Conservation (phyloP, 139 green algal species). For the Mesotaenium endlicherianum region DNA sequence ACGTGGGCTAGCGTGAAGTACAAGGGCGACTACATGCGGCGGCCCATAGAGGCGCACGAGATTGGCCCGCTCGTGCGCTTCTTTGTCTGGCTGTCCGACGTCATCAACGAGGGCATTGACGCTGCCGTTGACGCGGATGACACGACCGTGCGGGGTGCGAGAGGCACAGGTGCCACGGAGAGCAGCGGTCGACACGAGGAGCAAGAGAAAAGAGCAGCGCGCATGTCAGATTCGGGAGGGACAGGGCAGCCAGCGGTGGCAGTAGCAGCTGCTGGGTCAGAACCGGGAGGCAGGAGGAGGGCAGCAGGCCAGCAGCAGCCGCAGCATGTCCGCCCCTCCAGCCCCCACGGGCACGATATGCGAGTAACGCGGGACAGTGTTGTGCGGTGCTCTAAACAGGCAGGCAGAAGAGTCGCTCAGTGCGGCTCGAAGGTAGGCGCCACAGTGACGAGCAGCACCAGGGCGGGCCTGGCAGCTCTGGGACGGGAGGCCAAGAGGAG, state of each 20-base stretch:
- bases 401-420: too few species aligned
- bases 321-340: neutral
- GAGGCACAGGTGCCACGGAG: neutral
- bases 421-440: too few species aligned
- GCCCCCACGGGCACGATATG: neutral
- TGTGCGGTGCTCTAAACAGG: too few species aligned
- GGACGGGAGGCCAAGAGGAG: slow-evolving; percentile 26
- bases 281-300: neutral
- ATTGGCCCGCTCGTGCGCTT: slow-evolving; percentile 66
- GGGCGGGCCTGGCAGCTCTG: neutral
- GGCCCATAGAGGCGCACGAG: slow-evolving; percentile 76
- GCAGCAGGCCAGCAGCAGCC: neutral
- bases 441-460: too few species aligned
- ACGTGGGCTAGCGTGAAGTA: slow-evolving; percentile 53
- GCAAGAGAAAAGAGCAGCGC: neutral
- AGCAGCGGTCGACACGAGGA: neutral
- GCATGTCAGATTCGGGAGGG: neutral
- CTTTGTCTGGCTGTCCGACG: slow-evolving; percentile 59
- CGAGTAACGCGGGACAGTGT: neutral
- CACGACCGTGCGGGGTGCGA: neutral
- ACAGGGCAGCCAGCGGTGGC: neutral
- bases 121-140: neutral
- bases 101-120: slow-evolving; percentile 12
- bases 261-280: neutral
- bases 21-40: slow-evolving; percentile 71